Percentiles rank a stretch among this genome's conserved stretches.
These are phyloP conservation scores for Durusdinium trenchii DNA, from an alignment of 73 alveolate genomes.

Conservation along the genomic window DNA sequence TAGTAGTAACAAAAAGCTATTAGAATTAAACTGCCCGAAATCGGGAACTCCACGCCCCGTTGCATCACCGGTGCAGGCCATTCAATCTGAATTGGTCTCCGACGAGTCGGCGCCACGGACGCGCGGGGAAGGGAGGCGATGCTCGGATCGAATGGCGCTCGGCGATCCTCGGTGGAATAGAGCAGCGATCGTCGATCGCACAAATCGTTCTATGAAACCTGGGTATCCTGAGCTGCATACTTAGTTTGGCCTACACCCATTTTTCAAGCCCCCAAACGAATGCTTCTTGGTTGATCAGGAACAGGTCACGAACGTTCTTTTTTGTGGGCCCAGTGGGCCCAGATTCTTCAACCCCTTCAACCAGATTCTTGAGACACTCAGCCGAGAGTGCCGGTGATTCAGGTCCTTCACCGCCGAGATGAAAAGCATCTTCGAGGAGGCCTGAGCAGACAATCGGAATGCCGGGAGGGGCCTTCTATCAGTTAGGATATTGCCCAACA, in stretches of 20 bases:
- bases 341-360: too few species aligned
- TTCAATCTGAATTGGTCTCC: conserved; percentile 81
- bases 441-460: too few species aligned
- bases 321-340: neutral
- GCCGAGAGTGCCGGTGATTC: too few species aligned
- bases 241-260: neutral
- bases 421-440: conserved; percentile 94
- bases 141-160: too few species aligned
- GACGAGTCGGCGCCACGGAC: conserved; percentile 24
- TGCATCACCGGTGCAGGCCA: conserved; percentile 6
- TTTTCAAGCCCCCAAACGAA: neutral
- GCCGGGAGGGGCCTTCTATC: too few species aligned
- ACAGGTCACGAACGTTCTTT: neutral
- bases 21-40: neutral
- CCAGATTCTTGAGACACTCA: too few species aligned
- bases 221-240: neutral
- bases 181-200: too few species aligned
- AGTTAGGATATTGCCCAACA: too few species aligned
- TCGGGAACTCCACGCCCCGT: neutral
- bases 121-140: neutral
- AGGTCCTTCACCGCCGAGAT: conserved; percentile 91
- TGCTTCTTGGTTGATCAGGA: neutral
- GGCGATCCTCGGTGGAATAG: too few species aligned
- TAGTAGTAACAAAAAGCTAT: too few species aligned
- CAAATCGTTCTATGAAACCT: too few species aligned